Base-by-base conservation (phyloP, 129 eudicot species). In the Lonicera japonica region DNA sequence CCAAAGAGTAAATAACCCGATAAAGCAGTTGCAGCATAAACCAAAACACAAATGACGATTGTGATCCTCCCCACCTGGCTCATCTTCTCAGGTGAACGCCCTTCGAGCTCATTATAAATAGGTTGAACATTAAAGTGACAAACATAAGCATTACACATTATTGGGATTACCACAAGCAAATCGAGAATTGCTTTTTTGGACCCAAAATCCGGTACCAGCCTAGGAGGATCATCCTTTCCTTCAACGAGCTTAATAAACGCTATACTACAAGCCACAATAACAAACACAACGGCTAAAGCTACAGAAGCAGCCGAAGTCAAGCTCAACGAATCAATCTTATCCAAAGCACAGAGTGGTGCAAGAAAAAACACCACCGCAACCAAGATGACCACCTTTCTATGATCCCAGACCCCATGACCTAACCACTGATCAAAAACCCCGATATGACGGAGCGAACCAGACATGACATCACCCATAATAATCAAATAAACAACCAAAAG, bases 51-150 rank as follows among this genome's bases (percentile, higher is more conserved):
- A 48, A 82, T 36, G 24, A 64, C 65, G 1, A 90, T 75, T 0
- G 86, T 82, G 18, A 85, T 64, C 60, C 96, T 77, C 1, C 94
- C 83, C 19, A 89, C 90, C 16, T 56, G 79, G 15, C 75, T 79
- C 96, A 89, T 89, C 74, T 89, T 89, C 7, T 64, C 73, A 41
- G 94, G 94, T 10, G 90, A 79, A 0, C 80, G 81, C 0, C 78
- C 85, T 57, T 89, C 83, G 18, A 89, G 94, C 80, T 90, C 97
- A 51, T 83, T 90, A 43, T 90, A 90, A 60, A 90, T 86, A 13
- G 97, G 97, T 41, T 86, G 95, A 61, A 90, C 92, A 65, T 90
- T 90, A n/a, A 90, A 90, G 38, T 90, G 97, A 53, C 97, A 90
- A 12, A 90, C 95, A 51, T 83, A 90, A 4, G 97, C 97, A n/a